Evolutionary conservation across 2,329 filamentous ascomycete species (phyloP), one percentile per base, ranked within the genome.

Genomic region (Aspergillus sp.): DNA sequence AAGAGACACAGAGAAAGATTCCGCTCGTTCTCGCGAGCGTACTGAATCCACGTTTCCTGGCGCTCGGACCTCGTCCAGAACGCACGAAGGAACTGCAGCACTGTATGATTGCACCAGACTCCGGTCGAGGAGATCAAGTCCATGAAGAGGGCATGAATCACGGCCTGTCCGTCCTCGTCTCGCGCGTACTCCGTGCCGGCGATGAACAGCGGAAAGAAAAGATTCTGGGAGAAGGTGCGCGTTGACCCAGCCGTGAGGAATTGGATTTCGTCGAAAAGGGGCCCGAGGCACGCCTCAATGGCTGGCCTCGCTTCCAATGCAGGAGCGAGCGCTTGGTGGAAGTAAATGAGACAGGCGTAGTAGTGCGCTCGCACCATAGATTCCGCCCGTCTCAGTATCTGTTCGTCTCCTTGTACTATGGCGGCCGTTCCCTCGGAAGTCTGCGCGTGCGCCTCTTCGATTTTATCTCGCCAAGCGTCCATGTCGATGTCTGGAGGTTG

Each of bases 131-230:
- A 53, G 6, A 65, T 59, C 9, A 61, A 51, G 16, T 56, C 54
- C 24, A 64, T 46, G 32, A 65, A 64, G 14, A 59, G 20, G 10
- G 26, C 26, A 18, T 59, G 50, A 11, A 65, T 49, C 2, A 47
- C 45, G 10, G 14, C 26, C 24, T 63, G 60, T 24, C 47, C 54
- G 12, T 18, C 2, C 9, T 26, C 55, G 45, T 49, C 54, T 49
- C 22, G 42, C 6, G 39, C 49, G 39, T 63, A 63, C 29, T 68
- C 65, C 11, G 67, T 68, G 5, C 68, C 68, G 12, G 63, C 62
- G 39, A 70, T 64, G 54, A 70, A 70, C 3, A 69, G 49, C 16
- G 68, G 68, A 46, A 68, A 69, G 52, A 69, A 67, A 6, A 70
- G 46, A 24, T 67, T 66, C 36, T 70, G 68, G 16, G 65, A 60